These are phyloP conservation scores for Leccinum rimulosum DNA, from an alignment of 768 basidiomycete genomes.

Conservation along the genomic window DNA sequence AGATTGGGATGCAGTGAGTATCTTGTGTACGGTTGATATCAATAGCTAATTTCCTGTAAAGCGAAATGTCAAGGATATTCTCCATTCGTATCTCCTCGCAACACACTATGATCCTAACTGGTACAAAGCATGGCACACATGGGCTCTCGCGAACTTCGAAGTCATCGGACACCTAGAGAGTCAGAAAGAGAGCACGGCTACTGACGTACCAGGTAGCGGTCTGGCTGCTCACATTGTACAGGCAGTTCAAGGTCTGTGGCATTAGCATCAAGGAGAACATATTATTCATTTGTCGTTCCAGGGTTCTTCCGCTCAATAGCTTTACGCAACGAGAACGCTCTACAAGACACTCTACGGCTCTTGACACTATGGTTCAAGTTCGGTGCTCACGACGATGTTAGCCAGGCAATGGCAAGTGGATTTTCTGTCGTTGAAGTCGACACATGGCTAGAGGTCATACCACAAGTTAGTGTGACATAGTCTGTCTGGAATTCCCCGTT, in stretches of 20 bases:
- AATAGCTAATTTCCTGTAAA: conserved; percentile 31
- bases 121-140: conserved; percentile 99
- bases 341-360: conserved; percentile 92
- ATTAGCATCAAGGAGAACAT: neutral
- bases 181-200: conserved; percentile 51
- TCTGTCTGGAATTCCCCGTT: neutral
- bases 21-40: neutral
- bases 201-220: conserved; percentile 57
- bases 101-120: conserved; percentile 92
- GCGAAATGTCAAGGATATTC: conserved; percentile 78
- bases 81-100: conserved; percentile 81
- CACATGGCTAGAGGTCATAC: conserved; percentile 98
- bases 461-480: conserved; percentile 60
- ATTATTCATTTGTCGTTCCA: conserved; percentile 28
- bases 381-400: conserved; percentile 87
- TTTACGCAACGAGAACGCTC: conserved; percentile 81
- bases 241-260: conserved; percentile 74
- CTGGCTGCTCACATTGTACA: conserved; percentile 86
- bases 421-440: conserved; percentile 91
- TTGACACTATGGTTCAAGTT: conserved; percentile 98
- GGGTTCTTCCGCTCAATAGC: conserved; percentile 96
- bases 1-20: conserved; percentile 73
- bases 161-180: conserved; percentile 81
- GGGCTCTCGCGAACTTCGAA: conserved; percentile 96
- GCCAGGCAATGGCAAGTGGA: conserved; percentile 81